Base-by-base conservation (phyloP, 2,329 filamentous ascomycete genomes). In the Graphilbum ipis-grandicollis region DNA sequence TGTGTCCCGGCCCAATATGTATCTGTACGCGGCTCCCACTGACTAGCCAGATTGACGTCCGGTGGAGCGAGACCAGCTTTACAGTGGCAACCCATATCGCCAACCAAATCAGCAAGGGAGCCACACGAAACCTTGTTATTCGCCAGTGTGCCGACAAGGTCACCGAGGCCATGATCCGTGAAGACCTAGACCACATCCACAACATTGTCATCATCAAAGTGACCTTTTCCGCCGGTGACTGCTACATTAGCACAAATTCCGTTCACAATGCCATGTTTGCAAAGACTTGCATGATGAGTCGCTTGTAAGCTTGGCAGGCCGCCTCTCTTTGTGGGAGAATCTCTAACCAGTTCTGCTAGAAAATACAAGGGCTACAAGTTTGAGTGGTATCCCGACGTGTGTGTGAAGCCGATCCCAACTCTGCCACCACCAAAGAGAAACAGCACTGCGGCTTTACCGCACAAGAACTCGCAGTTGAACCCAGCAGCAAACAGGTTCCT, bases 161-260 rank as follows among this genome's bases (percentile, higher is more conserved):
- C 45, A 83, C 74, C 0, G 75, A 75, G 44, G 57, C 68, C 8
- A 56, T 57, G 14, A 72, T 92, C 43, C 72, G 78, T 10, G 66
- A 75, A 5, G 79, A 92, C 47, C 63, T 90, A 28, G 77, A 85
- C 19, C 83, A 92, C 51, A 88, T 92, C 41, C 75, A 88, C 58
- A 81, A 82, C 43, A 63, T 92, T 1, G 60, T 77, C 18, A 68
- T 92, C 10, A 63, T 90, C 47, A 68, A 68, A 31, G 57, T 90
- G 32, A 55, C 57, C 8, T 77, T 80, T 52, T 54, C 56, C 3
- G 59, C 63, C 15, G 63, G 63, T 4, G 69, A 74, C 52, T 78
- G 69, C 40, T 71, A 71, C 52, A 72, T 92, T 44, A 75, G 70
- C 38, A 82, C 77, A 8, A 92, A 86, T 52, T 84, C 81, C 1